phyloP scores from a whole-genome alignment of 805 yeast genomes.

The Starmerella floricola region DNA sequence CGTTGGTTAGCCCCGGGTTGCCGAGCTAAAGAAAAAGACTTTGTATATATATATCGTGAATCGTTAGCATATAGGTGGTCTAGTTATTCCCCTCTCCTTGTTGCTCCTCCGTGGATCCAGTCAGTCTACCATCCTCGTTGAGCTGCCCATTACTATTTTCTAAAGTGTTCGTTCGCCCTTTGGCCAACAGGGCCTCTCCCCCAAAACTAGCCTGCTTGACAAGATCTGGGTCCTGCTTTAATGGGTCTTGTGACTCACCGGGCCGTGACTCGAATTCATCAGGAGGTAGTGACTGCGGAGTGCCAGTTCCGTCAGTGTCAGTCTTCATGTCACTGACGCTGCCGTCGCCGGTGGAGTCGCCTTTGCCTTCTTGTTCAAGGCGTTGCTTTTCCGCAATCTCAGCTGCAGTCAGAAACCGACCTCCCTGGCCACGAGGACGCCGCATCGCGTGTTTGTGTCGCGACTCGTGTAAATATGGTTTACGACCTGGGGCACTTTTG shows the following conservation, averaged over 20 bases:
- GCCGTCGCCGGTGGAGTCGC: background rate
- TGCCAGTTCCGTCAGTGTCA: background rate
- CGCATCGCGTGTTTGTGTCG: conserved; percentile 99
- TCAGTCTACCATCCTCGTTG: too few relatives aligned
- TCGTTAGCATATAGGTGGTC: too few relatives aligned
- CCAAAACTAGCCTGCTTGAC: too few relatives aligned
- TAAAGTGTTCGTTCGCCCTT: background rate
- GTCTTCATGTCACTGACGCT: background rate
- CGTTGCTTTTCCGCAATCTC: conserved; percentile 40
- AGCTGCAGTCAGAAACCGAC: conserved; percentile 90
- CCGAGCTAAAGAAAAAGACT: too few relatives aligned
- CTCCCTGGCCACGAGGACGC: conserved; percentile 98
- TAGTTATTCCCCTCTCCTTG: too few relatives aligned
- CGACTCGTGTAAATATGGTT: conserved; percentile 90
- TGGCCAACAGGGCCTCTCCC: too few relatives aligned
- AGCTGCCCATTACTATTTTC: background rate
- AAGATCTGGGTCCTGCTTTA: too few relatives aligned
- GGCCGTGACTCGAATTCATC: too few relatives aligned
- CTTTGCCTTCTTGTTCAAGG: background rate
- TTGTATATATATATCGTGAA: too few relatives aligned
- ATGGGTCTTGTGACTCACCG: too few relatives aligned
- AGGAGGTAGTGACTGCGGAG: too few relatives aligned
- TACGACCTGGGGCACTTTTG: conserved; percentile 77
- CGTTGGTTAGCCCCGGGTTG: background rate
- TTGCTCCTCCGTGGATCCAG: too few relatives aligned